Conservation (phyloP, 352 stramenopile genomes). For the Pythium volutum region DNA sequence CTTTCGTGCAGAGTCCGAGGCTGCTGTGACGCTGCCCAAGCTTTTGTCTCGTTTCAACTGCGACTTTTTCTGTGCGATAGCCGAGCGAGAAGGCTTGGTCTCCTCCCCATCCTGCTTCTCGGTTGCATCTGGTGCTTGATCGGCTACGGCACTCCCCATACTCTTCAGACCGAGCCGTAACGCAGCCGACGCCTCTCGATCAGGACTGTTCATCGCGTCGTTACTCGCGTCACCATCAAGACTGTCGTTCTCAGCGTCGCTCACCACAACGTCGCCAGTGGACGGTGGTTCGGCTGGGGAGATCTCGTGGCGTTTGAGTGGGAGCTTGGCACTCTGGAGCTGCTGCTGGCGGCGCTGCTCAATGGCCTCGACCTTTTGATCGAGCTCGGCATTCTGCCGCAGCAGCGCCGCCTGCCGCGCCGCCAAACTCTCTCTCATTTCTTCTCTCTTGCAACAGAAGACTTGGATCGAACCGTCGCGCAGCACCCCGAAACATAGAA, state of each 20-base stretch:
- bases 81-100: background rate
- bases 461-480: background rate
- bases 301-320: conserved; percentile 1
- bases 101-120: background rate
- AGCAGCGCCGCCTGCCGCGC: conserved; percentile 54
- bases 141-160: conserved; percentile 51
- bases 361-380: conserved; percentile 64
- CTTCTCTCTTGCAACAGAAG: background rate
- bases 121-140: conserved; percentile 19
- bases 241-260: conserved; percentile 8
- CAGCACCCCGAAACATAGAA: background rate
- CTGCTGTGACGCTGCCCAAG: background rate
- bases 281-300: background rate
- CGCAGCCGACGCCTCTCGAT: background rate
- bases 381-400: conserved; percentile 59
- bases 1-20: conserved; percentile 7
- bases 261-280: background rate
- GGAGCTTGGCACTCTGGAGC: conserved; percentile 14
- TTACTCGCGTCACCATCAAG: conserved; percentile 2
- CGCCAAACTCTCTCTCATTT: conserved; percentile 62
- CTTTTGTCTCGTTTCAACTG: conserved; percentile 10
- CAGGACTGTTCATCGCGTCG: conserved; percentile 15
- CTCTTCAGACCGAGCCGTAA: conserved; percentile 19
- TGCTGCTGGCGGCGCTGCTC: conserved; percentile 56
- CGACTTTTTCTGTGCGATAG: background rate